A percentile compares a stretch with the other conserved stretches of the same genome.
Conservation (phyloP, 2,329 filamentous ascomycete species). For the Paraconiothyrium brasiliense region DNA sequence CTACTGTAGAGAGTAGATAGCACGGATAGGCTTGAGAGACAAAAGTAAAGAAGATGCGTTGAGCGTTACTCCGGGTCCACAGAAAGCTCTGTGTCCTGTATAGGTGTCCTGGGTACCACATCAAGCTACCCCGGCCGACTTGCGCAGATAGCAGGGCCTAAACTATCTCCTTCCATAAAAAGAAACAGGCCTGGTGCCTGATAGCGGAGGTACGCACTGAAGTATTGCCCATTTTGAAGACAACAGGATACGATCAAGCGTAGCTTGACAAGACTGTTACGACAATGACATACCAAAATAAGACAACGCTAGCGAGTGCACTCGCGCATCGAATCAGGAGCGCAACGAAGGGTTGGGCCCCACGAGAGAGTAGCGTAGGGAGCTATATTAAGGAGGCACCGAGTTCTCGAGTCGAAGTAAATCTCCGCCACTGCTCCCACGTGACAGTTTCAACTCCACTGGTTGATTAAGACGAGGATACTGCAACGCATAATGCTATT, state of each 20-base stretch:
- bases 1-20: not conserved
- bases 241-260: not conserved
- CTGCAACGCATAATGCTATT: not conserved
- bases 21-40: not conserved
- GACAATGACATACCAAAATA: not conserved
- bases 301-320: not conserved
- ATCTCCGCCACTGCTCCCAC: not conserved
- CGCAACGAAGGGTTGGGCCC: not conserved
- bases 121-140: not conserved
- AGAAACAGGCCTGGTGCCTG: not conserved
- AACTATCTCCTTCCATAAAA: not conserved
- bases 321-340: not conserved
- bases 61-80: not conserved
- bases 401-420: not conserved
- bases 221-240: too few relatives aligned
- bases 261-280: not conserved
- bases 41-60: not conserved
- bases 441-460: not conserved
- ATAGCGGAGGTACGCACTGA: not conserved
- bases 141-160: not conserved
- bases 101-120: not conserved
- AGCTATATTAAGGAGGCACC: not conserved
- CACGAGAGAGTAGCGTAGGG: not conserved
- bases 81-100: not conserved
- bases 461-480: not conserved